Evolutionary conservation across 225 moss, liverwort and hornwort genomes (phyloP).

Genomic region (Thuidium tamariscinum): DNA sequence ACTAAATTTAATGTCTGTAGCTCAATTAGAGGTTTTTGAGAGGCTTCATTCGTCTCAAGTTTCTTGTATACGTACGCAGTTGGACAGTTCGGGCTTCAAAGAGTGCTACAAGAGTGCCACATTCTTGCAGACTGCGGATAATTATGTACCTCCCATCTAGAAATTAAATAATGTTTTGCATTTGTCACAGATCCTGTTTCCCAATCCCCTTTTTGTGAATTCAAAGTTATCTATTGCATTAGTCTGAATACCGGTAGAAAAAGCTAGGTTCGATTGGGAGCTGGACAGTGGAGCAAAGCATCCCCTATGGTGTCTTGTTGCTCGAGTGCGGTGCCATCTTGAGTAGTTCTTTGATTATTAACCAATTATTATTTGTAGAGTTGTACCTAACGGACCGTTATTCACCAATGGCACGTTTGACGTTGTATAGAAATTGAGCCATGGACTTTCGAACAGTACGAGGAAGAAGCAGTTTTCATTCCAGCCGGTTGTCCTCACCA

Average conservation of each 20-base stretch:
- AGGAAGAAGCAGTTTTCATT: conserved; percentile 63
- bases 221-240: neutral
- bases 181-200: neutral
- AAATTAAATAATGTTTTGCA: neutral
- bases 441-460: conserved; percentile 61
- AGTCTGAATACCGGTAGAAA: neutral
- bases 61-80: neutral
- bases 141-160: neutral
- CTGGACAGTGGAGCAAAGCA: neutral
- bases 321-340: neutral
- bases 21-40: neutral
- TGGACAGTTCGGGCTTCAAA: neutral
- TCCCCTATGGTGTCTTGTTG: neutral
- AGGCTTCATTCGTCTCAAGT: neutral
- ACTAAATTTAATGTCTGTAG: neutral
- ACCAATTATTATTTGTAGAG: neutral
- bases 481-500: conserved; percentile 77
- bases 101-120: neutral
- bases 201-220: neutral
- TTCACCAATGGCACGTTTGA: neutral
- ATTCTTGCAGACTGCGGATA: neutral
- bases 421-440: conserved; percentile 40
- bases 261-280: neutral
- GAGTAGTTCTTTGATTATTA: neutral
- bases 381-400: neutral